These are phyloP conservation scores for Brassica nigra DNA, from an alignment of 345 rosid genomes.

Conservation along the genomic window DNA sequence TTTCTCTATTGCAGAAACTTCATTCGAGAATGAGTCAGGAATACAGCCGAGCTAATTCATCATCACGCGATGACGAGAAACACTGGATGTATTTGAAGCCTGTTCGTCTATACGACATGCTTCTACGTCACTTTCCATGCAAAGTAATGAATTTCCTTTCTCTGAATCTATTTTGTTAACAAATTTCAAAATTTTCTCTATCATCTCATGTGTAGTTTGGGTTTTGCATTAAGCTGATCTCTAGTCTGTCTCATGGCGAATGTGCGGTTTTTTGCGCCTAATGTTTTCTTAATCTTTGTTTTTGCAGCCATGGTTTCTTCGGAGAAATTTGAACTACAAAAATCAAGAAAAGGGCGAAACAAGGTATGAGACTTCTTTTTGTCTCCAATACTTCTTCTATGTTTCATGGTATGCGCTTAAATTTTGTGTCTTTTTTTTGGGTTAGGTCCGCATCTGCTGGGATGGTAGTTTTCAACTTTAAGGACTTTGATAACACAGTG, in stretches of 20 bases:
- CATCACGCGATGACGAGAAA: background rate
- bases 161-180: background rate
- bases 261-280: background rate
- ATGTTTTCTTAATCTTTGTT: slow-evolving; percentile 6
- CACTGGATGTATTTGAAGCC: background rate
- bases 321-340: slow-evolving; percentile 70
- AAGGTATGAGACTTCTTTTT: slow-evolving; percentile 46
- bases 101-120: background rate
- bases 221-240: background rate
- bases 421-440: slow-evolving; percentile 27
- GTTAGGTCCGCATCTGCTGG: slow-evolving; percentile 65
- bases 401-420: background rate
- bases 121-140: slow-evolving; percentile 49
- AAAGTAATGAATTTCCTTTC: slow-evolving; percentile 47
- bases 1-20: background rate
- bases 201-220: background rate
- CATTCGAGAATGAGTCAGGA: background rate
- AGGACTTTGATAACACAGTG: slow-evolving; percentile 61
- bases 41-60: background rate
- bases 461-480: slow-evolving; percentile 82
- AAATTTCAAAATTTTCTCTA: background rate
- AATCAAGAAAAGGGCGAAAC: slow-evolving; percentile 53
- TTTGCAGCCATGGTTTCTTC: slow-evolving; percentile 74
- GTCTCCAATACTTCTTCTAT: background rate
- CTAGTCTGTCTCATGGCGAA: slow-evolving; percentile 45